Base-by-base conservation (phyloP, 2,329 filamentous ascomycete species). In the Cercospora sesami region DNA sequence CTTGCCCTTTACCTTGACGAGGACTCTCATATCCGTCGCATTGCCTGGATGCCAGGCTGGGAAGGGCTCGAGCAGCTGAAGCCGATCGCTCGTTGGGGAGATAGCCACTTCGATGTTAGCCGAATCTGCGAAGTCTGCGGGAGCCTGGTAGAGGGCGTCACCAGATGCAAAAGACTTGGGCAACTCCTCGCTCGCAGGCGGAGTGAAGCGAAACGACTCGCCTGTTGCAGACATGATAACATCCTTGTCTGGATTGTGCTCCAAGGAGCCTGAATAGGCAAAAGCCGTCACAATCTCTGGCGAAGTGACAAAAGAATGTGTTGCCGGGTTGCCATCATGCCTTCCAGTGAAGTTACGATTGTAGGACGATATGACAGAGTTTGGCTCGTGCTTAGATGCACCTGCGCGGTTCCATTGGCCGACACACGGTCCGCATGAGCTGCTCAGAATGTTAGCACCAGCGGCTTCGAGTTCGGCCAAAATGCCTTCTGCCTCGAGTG, bases 301-400 rank as follows among this genome's bases (percentile, higher is more conserved):
- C 10, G 92, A 96, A 71, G 93, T 90, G 73, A 96, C 93, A 81
- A 97, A 96, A 67, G 92, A 92, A 85, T 96, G 93, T 62, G 93
- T 96, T 63, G 92, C 92, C 42, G 93, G 93, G 86, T 96, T 97
- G 73, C 92, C 93, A 76, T 96, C 93, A 81, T 98, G 98, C 80
- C 94, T 92, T 73, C 94, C 94, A 70, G 94, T 97, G 86, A 98
- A 98, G 89, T 98, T 98, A 83, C 94, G 93, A 90, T 98, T 98
- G 90, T 97, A 98, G 30, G 94, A 98, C 42, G 94, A 97, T 79
- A 98, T 86, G 80, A 98, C 98, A 5, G 93, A 95, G 89, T 98
- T 98, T 77, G 93, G 85, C 75, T 91, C 89, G 74, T 94, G 94
- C 88, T 97, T 97, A 87, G 94, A 91, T 57, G 26, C 31, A 16